These are phyloP conservation scores for Malassezia brasiliensis DNA, from an alignment of 1,284 basidiomycete species.

Conservation along the genomic window DNA sequence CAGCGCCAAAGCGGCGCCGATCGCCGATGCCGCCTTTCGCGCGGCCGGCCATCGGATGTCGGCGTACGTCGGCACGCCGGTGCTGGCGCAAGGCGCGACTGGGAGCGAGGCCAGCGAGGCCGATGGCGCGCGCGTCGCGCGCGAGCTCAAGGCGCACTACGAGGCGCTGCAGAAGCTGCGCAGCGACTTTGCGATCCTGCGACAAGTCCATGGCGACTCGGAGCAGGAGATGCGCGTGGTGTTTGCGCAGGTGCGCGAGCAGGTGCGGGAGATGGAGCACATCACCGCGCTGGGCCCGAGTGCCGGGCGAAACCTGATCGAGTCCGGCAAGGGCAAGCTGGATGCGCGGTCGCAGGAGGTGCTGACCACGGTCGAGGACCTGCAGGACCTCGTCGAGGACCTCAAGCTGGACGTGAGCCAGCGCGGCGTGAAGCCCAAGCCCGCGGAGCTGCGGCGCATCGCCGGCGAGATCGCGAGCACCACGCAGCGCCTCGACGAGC, in stretches of 20 bases:
- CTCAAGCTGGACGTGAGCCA: slow-evolving; percentile 85
- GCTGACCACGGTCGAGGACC: slow-evolving; percentile 81
- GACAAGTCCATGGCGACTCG: slow-evolving; percentile 87
- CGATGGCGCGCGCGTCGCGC: slow-evolving; percentile 20
- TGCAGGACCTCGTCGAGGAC: slow-evolving; percentile 82
- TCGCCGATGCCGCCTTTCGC: slow-evolving; percentile 42
- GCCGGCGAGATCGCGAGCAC: slow-evolving; percentile 65
- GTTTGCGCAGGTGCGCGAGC: slow-evolving; percentile 64
- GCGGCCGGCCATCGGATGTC: slow-evolving; percentile 21
- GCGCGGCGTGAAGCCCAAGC: slow-evolving; percentile 74
- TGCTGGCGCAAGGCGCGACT: background rate
- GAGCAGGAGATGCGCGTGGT: slow-evolving; percentile 79
- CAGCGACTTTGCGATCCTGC: slow-evolving; percentile 81
- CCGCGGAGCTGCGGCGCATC: slow-evolving; percentile 62
- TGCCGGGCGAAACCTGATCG: slow-evolving; percentile 76
- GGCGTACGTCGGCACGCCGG: slow-evolving; percentile 2
- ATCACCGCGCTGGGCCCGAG: slow-evolving; percentile 67
- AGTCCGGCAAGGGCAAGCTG: slow-evolving; percentile 79
- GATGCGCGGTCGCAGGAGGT: slow-evolving; percentile 79
- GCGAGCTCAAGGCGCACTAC: slow-evolving; percentile 78
- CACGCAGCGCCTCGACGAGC: slow-evolving; percentile 62
- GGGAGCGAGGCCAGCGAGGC: background rate
- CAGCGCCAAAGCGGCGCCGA: slow-evolving; percentile 16
- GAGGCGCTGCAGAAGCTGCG: slow-evolving; percentile 87
- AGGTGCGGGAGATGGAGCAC: slow-evolving; percentile 61